phyloP scores from a whole-genome alignment of 2,329 filamentous ascomycete species.

The Colletotrichum aenigma region DNA sequence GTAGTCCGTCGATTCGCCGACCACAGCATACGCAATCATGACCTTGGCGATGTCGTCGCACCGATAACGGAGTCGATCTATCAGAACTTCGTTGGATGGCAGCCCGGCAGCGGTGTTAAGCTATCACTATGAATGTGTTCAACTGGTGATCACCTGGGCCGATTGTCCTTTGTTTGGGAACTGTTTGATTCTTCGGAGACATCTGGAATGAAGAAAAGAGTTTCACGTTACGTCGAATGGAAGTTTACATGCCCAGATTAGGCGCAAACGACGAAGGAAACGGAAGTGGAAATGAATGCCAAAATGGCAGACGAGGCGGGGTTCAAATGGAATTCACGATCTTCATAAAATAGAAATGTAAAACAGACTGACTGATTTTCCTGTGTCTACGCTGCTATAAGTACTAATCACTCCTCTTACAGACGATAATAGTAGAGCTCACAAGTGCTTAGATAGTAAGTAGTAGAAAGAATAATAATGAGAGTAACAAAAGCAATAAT shows the following conservation, averaged over 20 bases:
- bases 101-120: not conserved
- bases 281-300: not conserved
- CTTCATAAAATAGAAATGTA: not conserved
- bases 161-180: not conserved
- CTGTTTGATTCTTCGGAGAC: not conserved
- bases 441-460: not conserved
- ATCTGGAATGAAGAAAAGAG: not conserved
- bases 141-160: not conserved
- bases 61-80: not conserved
- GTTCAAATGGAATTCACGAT: not conserved
- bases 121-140: not conserved
- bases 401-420: not conserved
- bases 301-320: not conserved
- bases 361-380: not conserved
- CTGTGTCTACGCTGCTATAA: not conserved
- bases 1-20: not conserved
- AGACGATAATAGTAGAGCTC: not conserved
- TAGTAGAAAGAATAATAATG: not conserved
- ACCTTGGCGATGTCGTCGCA: not conserved
- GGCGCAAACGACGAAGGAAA: not conserved
- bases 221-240: not conserved
- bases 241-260: not conserved
- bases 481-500: not conserved
- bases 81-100: not conserved
- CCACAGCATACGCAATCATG: not conserved